phyloP scores from a whole-genome alignment of 495 filamentous ascomycete species.

The Cenococcum geophilum region DNA sequence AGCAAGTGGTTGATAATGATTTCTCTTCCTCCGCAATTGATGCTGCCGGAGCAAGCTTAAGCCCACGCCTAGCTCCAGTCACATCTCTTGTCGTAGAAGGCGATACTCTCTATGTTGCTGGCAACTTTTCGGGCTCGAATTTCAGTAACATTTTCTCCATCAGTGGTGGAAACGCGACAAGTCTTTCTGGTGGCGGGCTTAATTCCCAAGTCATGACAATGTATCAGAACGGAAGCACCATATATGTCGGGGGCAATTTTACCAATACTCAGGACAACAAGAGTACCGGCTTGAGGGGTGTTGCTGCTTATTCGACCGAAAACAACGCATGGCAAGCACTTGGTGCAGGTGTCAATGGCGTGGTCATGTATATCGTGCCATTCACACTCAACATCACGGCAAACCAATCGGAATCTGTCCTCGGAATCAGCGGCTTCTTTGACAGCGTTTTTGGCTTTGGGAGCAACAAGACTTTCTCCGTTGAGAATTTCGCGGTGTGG shows the following conservation, averaged over 20 bases:
- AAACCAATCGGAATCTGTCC: conserved; percentile 61
- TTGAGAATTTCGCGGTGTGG: conserved; percentile 82
- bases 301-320: conserved; percentile 67
- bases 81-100: conserved; percentile 54
- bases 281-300: conserved; percentile 56
- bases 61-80: conserved; percentile 53
- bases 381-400: conserved; percentile 74
- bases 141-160: conserved; percentile 72
- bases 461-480: conserved; percentile 52
- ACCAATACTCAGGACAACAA: conserved; percentile 61
- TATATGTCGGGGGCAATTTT: conserved; percentile 87
- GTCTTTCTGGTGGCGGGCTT: conserved; percentile 65
- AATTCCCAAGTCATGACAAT: conserved; percentile 74
- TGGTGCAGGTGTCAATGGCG: conserved; percentile 80
- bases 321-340: conserved; percentile 69
- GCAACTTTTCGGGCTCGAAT: conserved; percentile 68
- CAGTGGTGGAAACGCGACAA: conserved; percentile 53
- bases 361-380: conserved; percentile 64
- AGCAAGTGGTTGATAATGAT: conserved; percentile 53
- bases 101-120: conserved; percentile 65
- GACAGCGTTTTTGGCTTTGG: conserved; percentile 60
- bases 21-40: conserved; percentile 68
- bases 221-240: conserved; percentile 51
- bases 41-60: conserved; percentile 62
- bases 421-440: conserved; percentile 80